A percentile compares a stretch with the other conserved stretches of the same genome.
Conservation (phyloP, 2,329 filamentous ascomycete genomes). For the Periconia digitata region DNA sequence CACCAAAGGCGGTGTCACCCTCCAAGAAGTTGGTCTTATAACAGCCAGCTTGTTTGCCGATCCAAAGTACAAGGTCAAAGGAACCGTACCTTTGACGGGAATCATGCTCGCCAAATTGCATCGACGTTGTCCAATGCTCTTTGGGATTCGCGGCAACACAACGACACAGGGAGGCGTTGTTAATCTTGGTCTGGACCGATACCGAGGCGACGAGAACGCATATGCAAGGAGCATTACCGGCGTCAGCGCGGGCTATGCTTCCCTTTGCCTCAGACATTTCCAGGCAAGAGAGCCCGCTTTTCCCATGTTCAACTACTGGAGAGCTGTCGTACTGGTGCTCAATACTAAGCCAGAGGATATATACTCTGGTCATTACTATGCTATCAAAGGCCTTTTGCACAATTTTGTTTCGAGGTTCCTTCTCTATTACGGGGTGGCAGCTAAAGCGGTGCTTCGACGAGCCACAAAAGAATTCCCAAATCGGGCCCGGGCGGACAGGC, state of each 20-base stretch:
- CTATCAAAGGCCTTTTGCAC: slow-evolving; percentile 57
- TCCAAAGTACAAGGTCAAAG: slow-evolving; percentile 67
- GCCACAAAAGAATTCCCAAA: slow-evolving; percentile 74
- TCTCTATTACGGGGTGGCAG: slow-evolving; percentile 77
- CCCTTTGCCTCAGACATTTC: slow-evolving; percentile 74
- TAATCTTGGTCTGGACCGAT: slow-evolving; percentile 30
- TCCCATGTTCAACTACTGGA: slow-evolving; percentile 83
- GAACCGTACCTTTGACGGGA: slow-evolving; percentile 68
- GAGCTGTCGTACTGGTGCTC: slow-evolving; percentile 71
- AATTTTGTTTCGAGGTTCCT: slow-evolving; percentile 76
- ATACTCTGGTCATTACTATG: slow-evolving; percentile 51
- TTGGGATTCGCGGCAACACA: slow-evolving; percentile 78
- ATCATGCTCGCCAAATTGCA: slow-evolving; percentile 87
- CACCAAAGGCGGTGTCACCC: slow-evolving; percentile 47
- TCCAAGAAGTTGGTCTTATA: slow-evolving; percentile 78
- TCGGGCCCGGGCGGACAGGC: slow-evolving; percentile 26
- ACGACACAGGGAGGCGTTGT: slow-evolving; percentile 54
- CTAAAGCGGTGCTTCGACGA: slow-evolving; percentile 67
- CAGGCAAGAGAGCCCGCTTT: slow-evolving; percentile 67
- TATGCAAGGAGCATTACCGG: slow-evolving; percentile 84
- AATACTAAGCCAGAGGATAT: slow-evolving; percentile 65
- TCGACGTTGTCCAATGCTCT: slow-evolving; percentile 78
- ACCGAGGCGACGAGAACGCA: slow-evolving; percentile 63
- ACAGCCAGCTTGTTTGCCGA: slow-evolving; percentile 74
- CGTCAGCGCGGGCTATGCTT: slow-evolving; percentile 79